phyloP scores from a whole-genome alignment of 1,284 basidiomycete species.

The Apiotrichum akiyoshidainum region DNA sequence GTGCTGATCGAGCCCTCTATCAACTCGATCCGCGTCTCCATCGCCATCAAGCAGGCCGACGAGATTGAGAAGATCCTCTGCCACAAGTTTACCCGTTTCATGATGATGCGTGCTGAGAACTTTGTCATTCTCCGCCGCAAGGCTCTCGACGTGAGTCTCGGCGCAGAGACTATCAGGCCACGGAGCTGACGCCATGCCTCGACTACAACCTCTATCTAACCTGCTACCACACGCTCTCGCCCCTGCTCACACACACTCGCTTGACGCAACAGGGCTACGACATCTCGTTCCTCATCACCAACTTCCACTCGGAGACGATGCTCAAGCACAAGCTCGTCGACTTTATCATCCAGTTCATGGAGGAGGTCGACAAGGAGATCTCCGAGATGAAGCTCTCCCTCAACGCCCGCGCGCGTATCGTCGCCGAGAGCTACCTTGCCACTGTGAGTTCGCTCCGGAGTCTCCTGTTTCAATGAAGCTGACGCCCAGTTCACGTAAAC shows the following conservation, averaged over 20 bases:
- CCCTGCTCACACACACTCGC: background rate
- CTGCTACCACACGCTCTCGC: background rate
- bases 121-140: constrained; percentile 95
- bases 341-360: constrained; percentile 99
- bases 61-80: constrained; percentile 97
- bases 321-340: constrained; percentile 99
- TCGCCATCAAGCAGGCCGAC: constrained; percentile 99
- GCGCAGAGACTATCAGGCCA: background rate
- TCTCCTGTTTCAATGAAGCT: background rate
- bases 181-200: background rate
- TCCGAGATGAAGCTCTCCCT: constrained; percentile 66
- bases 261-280: constrained; percentile 73
- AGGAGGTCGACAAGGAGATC: constrained; percentile 72
- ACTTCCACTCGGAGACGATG: constrained; percentile 95
- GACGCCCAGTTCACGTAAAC: constrained; percentile 18
- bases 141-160: constrained; percentile 70
- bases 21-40: constrained; percentile 93
- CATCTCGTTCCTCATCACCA: constrained; percentile 98
- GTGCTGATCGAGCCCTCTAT: constrained; percentile 95
- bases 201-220: background rate
- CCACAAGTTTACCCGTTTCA: constrained; percentile 98
- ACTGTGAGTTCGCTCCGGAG: constrained; percentile 36
- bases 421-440: constrained; percentile 67
- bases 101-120: constrained; percentile 97
- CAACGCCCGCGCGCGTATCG: constrained; percentile 93